Conservation (phyloP, 306 rosid genomes). For the Sicyos edulis region DNA sequence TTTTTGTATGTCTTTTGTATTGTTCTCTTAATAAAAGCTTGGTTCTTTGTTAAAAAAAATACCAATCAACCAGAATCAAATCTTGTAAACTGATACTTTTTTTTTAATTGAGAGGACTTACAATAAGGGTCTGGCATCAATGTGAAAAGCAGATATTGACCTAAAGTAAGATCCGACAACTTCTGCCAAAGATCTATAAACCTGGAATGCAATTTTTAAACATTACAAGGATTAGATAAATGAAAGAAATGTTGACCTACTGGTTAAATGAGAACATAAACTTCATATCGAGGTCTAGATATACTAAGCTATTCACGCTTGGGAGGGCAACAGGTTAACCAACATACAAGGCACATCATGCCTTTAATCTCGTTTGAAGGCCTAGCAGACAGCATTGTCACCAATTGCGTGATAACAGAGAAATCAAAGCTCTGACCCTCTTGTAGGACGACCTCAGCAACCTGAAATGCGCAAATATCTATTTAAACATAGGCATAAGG, state of each 20-base stretch:
- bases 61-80: conserved; percentile 5
- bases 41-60: too few relatives aligned
- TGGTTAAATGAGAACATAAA: background rate
- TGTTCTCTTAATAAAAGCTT: too few relatives aligned
- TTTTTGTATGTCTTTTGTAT: too few relatives aligned
- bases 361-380: conserved; percentile 75
- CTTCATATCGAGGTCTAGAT: conserved; percentile 28
- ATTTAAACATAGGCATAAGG: background rate
- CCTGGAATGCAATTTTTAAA: conserved; percentile 42
- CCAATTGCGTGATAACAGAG: conserved; percentile 80
- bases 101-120: conserved; percentile 34
- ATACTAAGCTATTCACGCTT: conserved; percentile 25
- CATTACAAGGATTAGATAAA: conserved; percentile 7
- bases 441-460: conserved; percentile 76
- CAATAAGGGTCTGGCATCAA: conserved; percentile 69
- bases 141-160: conserved; percentile 71
- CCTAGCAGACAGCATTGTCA: conserved; percentile 60
- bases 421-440: conserved; percentile 73
- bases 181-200: conserved; percentile 84
- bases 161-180: conserved; percentile 85
- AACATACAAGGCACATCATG: conserved; percentile 74
- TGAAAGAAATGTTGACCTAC: conserved; percentile 5
- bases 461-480: conserved; percentile 52
- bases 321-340: conserved; percentile 16
- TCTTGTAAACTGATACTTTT: background rate